Evolutionary conservation across 2,329 filamentous ascomycete species (phyloP), one percentile per base, ranked within the genome.

Genomic region (Capronia epimyces): DNA sequence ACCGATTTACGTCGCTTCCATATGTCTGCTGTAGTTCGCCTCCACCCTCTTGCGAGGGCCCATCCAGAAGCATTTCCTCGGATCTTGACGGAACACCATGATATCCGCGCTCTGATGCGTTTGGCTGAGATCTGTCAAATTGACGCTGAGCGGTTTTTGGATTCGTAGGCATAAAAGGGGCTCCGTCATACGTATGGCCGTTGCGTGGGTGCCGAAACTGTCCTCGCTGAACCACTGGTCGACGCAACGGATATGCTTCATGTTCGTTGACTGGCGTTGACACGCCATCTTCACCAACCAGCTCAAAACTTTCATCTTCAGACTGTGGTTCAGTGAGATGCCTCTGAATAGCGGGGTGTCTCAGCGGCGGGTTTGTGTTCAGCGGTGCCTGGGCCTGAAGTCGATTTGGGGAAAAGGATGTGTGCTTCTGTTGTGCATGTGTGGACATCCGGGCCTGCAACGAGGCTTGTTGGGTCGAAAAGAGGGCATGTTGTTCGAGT

Each of bases 401-500:
- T 13, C 24, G 45, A 29, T 32, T 37, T 16, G 40, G 42, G 13
- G 53, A 46, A 18, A 52, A 21, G 7, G 39, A 29, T 18, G n/a
- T 34, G 24, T 40, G 44, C 9, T 42, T 49, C 29, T 32, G 32
- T 16, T 12, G 18, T 21, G 15, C 37, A 12, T 49, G 20, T 32
- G 46, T 21, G 27, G 49, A 15, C 36, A 12, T 44, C 40, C 44
- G 36, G 29, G 49, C 40, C 18, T 36, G 22, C 8, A 31, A 32
- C 50, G 61, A 57, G 24, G 60, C 57, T 16, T 62, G 64, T 41
- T 67, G 72, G 2, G 69, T 73, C n/a, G 70, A 70, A 52, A 64
- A 64, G 46, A 67, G 66, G n/a, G 72, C 72, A 61, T 69, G 64
- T 51, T 74, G 65, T 58, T 75, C 72, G 34, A 76, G 63, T 58